Evolutionary conservation across 2,329 filamentous ascomycete species (phyloP).

Genomic region (Verticillium nonalfalfae): DNA sequence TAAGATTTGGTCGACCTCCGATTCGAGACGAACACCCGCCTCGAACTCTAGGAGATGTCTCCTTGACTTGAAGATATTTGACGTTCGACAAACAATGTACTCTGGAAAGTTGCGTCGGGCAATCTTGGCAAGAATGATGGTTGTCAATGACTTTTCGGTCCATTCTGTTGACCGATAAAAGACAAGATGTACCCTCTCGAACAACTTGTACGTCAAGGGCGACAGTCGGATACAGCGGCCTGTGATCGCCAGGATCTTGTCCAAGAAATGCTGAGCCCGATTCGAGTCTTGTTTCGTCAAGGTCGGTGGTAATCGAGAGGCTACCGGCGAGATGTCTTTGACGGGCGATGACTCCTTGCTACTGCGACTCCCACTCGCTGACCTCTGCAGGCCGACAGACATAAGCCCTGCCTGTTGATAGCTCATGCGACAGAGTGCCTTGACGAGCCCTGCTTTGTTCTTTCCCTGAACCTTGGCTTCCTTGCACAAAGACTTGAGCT

Average conservation of each 20-base stretch:
- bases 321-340: slow-evolving; percentile 18
- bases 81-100: slow-evolving; percentile 84
- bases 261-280: slow-evolving; percentile 66
- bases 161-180: slow-evolving; percentile 96
- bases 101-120: slow-evolving; percentile 80
- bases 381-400: slow-evolving; percentile 59
- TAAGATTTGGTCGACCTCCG: slow-evolving; percentile 71
- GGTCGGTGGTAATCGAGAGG: slow-evolving; percentile 23
- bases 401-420: slow-evolving; percentile 70
- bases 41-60: slow-evolving; percentile 80
- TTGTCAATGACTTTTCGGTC: slow-evolving; percentile 94
- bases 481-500: slow-evolving; percentile 78
- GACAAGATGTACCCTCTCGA: slow-evolving; percentile 89
- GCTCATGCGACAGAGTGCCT: slow-evolving; percentile 67
- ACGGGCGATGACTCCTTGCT: slow-evolving; percentile 39
- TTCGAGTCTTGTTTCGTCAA: slow-evolving; percentile 40
- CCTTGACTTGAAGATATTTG: slow-evolving; percentile 80
- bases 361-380: slow-evolving; percentile 41
- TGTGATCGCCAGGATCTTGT: slow-evolving; percentile 69
- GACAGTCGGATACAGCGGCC: slow-evolving; percentile 83
- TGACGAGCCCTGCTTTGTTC: slow-evolving; percentile 75
- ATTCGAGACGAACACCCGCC: slow-evolving; percentile 74
- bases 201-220: slow-evolving; percentile 65
- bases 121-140: slow-evolving; percentile 89
- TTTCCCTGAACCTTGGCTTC: slow-evolving; percentile 82